These are phyloP conservation scores for Spathaspora boniae DNA, from an alignment of 805 yeast species.

Conservation along the genomic window DNA sequence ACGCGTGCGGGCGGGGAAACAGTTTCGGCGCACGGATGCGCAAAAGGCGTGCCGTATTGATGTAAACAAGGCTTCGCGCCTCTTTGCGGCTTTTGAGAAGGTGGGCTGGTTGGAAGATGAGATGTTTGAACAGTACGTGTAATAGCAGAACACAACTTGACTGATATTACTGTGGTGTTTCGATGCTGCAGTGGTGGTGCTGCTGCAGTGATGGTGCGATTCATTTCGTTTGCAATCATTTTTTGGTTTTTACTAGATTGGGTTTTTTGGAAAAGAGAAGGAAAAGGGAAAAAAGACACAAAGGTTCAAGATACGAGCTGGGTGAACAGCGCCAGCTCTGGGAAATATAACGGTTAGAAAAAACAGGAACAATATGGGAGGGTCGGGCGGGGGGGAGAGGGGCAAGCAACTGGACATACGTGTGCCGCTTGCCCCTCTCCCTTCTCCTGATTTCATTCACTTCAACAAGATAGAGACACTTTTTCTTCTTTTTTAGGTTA, in stretches of 20 bases:
- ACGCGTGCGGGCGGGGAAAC: conserved; percentile 62
- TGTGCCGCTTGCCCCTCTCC: no score
- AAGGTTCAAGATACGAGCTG: no score
- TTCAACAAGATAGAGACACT: no score
- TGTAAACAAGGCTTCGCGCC: conserved; percentile 90
- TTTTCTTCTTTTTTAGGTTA: no score
- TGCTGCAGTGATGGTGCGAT: conserved; percentile 1
- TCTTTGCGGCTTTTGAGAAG: conserved; percentile 85
- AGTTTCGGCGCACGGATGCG: conserved; percentile 95
- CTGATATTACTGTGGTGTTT: not conserved
- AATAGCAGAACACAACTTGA: not conserved
- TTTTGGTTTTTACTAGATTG: not conserved
- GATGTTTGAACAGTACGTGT: conserved; percentile 46
- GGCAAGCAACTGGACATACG: no score
- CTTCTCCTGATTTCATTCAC: no score
- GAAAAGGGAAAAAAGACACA: not conserved
- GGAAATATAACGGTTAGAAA: no score
- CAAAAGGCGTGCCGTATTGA: conserved; percentile 97
- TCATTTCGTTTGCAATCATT: not conserved
- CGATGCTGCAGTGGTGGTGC: not conserved
- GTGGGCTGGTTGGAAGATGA: conserved; percentile 89
- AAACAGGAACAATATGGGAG: no score
- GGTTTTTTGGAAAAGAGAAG: conserved; percentile 1
- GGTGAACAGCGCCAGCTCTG: no score
- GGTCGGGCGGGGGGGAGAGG: no score